Conservation (phyloP, 148 eudicot genomes). For the Amaranthus hypochondriacus region DNA sequence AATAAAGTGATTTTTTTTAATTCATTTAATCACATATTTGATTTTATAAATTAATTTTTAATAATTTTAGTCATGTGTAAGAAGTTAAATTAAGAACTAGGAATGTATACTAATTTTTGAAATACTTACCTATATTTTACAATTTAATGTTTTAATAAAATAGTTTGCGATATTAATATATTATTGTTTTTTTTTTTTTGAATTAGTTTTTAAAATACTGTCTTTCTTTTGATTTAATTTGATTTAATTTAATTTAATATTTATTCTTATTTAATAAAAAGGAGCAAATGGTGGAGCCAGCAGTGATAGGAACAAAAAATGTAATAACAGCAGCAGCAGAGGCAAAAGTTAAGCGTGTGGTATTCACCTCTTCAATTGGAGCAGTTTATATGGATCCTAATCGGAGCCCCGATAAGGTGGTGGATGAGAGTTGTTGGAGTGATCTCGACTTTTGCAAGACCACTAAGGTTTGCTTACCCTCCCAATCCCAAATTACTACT, state of each 20-base stretch:
- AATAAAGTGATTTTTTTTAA: too few relatives aligned
- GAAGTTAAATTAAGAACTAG: too few relatives aligned
- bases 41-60: too few relatives aligned
- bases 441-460: constrained; percentile 91
- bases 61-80: too few relatives aligned
- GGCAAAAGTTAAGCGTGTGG: constrained; percentile 82
- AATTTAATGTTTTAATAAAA: too few relatives aligned
- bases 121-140: too few relatives aligned
- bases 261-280: constrained; percentile 10
- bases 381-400: constrained; percentile 93
- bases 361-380: constrained; percentile 87
- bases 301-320: constrained; percentile 72
- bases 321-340: constrained; percentile 77
- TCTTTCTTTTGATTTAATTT: neutral
- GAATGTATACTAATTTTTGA: too few relatives aligned
- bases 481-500: neutral
- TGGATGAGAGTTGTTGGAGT: constrained; percentile 94
- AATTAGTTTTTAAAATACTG: neutral
- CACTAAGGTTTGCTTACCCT: constrained; percentile 57
- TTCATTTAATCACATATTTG: too few relatives aligned
- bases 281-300: constrained; percentile 99
- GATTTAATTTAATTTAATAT: neutral
- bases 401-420: constrained; percentile 61
- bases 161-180: too few relatives aligned
- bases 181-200: neutral